Conservation (phyloP, 2,329 filamentous ascomycete genomes). For the Monosporascus sp. region DNA sequence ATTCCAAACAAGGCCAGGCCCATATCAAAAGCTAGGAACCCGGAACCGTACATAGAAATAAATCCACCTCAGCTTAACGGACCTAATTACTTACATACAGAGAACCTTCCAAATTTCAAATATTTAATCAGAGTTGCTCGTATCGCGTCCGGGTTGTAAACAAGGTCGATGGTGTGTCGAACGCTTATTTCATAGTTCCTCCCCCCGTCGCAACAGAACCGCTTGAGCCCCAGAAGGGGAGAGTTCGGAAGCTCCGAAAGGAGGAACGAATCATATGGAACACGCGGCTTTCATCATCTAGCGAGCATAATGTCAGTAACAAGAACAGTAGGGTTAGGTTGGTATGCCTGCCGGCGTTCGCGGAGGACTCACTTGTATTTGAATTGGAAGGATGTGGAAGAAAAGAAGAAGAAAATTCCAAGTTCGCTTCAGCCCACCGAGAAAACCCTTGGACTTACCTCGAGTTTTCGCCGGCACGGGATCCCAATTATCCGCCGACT, state of each 20-base stretch:
- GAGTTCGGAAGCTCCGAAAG: conserved; percentile 67
- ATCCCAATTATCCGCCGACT: conserved; percentile 29
- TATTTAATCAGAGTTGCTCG: conserved; percentile 85
- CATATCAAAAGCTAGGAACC: too few relatives aligned
- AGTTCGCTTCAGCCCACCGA: conserved; percentile 14
- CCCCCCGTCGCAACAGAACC: conserved; percentile 64
- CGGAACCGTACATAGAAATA: too few relatives aligned
- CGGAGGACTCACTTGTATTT: conserved; percentile 75
- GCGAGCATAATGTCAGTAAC: background rate
- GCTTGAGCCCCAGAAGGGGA: conserved; percentile 86
- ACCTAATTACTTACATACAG: background rate
- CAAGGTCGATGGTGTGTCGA: conserved; percentile 94
- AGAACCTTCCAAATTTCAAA: conserved; percentile 30
- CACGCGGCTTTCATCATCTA: conserved; percentile 99
- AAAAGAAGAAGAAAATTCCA: conserved; percentile 40
- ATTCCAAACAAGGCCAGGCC: too few relatives aligned
- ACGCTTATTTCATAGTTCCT: conserved; percentile 94
- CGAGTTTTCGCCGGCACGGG: conserved; percentile 21
- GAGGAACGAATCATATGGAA: conserved; percentile 76
- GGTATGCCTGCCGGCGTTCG: background rate
- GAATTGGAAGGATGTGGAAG: conserved; percentile 97
- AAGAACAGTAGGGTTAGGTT: conserved; percentile 26
- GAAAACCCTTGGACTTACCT: conserved; percentile 12
- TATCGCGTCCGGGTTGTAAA: conserved; percentile 92
- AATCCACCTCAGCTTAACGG: too few relatives aligned